Percentiles rank a stretch among this genome's conserved stretches.
Conservation (phyloP, 208 protist species). For the Crithidia sp. region DNA sequence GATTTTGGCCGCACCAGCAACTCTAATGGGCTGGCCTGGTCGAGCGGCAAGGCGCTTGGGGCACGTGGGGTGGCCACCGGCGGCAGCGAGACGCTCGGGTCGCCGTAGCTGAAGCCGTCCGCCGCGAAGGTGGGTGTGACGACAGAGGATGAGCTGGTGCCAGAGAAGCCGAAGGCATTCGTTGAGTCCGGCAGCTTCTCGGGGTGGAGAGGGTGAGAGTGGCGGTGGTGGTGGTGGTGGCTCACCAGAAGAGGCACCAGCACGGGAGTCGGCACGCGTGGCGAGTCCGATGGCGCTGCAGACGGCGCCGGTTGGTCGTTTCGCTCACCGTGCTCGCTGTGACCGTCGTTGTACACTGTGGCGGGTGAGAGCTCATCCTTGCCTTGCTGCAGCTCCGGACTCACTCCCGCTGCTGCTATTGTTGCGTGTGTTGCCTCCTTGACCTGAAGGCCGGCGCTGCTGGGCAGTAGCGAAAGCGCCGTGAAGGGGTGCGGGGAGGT, state of each 20-base stretch:
- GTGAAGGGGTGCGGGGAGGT: neutral
- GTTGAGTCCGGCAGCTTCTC: neutral
- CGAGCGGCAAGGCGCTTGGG: slow-evolving; percentile 1
- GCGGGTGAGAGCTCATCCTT: too few relatives aligned
- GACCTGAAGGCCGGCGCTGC: neutral
- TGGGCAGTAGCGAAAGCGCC: neutral
- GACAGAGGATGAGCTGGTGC: neutral
- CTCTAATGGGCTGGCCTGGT: neutral
- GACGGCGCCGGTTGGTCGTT: too few relatives aligned
- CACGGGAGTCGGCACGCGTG: neutral
- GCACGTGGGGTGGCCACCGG: neutral
- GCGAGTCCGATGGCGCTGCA: neutral
- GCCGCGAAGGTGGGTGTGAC: neutral
- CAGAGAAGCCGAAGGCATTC: neutral
- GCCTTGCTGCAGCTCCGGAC: neutral
- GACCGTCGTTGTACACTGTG: neutral
- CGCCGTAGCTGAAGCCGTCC: neutral
- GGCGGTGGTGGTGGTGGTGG: neutral
- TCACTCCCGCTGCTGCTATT: neutral
- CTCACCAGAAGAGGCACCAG: neutral
- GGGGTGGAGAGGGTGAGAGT: neutral
- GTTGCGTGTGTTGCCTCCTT: neutral
- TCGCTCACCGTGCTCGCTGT: neutral
- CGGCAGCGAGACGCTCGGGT: slow-evolving; percentile 11
- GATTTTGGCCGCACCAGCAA: neutral